These are phyloP conservation scores for Lophium mytilinum DNA, from an alignment of 495 filamentous ascomycete genomes.

Conservation along the genomic window DNA sequence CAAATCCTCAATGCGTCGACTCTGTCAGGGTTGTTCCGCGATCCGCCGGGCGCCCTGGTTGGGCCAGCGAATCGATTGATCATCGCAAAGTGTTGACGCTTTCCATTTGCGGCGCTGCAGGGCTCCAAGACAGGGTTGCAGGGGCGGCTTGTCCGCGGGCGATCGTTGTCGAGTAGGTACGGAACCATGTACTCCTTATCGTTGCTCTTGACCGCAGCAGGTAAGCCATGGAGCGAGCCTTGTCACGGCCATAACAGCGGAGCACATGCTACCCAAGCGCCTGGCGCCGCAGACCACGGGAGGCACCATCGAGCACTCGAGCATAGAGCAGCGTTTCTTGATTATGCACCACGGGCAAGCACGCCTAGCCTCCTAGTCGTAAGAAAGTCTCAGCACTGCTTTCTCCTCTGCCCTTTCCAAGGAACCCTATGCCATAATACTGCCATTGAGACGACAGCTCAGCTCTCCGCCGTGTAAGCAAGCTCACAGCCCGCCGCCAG, in stretches of 20 bases:
- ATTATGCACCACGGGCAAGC: conserved; percentile 20
- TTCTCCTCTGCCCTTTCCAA: no score
- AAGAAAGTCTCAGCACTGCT: no score
- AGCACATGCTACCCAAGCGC: conserved; percentile 24
- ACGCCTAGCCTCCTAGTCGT: no score
- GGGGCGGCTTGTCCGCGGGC: neutral
- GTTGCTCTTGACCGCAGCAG: conserved; percentile 6
- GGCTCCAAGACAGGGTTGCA: conserved; percentile 1
- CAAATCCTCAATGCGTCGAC: no score
- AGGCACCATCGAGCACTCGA: conserved; percentile 9
- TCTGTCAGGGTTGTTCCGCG: neutral
- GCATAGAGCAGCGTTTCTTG: conserved; percentile 18
- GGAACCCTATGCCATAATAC: no score
- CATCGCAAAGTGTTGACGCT: conserved; percentile 1
- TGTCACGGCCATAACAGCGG: conserved; percentile 3
- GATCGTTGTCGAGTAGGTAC: conserved; percentile 4
- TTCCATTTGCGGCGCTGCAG: neutral
- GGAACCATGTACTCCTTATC: conserved; percentile 7
- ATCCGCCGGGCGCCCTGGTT: neutral
- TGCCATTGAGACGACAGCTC: no score
- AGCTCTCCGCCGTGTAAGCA: no score
- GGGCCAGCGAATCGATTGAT: conserved; percentile 6
- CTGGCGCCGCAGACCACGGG: conserved; percentile 22
- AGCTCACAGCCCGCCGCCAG: no score
- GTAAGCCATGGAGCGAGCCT: conserved; percentile 1